These are phyloP conservation scores for Naematelia encephala DNA, from an alignment of 768 basidiomycete genomes.

Conservation along the genomic window DNA sequence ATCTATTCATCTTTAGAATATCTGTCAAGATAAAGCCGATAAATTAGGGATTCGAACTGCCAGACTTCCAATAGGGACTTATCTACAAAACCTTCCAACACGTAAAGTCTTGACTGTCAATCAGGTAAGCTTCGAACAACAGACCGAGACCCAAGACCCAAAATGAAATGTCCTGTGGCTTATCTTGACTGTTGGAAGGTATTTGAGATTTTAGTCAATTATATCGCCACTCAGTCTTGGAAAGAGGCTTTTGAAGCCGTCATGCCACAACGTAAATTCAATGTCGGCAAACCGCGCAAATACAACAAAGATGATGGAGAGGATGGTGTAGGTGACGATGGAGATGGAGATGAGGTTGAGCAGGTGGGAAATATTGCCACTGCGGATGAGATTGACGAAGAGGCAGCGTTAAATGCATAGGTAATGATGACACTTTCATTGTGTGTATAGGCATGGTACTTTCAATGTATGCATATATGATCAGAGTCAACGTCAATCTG, in stretches of 20 bases:
- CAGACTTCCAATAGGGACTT: conserved; percentile 89
- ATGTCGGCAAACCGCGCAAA: not conserved
- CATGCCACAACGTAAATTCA: conserved; percentile 86
- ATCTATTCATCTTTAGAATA: conserved; percentile 58
- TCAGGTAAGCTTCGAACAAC: conserved; percentile 65
- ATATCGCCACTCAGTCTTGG: conserved; percentile 85
- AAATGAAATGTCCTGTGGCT: conserved; percentile 6
- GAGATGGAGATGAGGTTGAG: no score
- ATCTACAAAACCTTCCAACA: conserved; percentile 74
- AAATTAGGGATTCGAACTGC: conserved; percentile 73
- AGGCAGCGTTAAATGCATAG: not conserved
- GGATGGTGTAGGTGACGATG: not conserved
- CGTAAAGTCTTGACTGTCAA: conserved; percentile 97
- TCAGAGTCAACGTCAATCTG: no score
- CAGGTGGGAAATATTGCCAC: no score
- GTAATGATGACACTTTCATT: no score
- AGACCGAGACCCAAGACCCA: no score
- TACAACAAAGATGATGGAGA: not conserved
- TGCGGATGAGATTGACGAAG: no score
- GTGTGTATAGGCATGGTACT: no score
- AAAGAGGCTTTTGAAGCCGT: conserved; percentile 78
- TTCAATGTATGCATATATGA: no score
- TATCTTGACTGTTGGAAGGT: no score
- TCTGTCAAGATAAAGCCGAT: conserved; percentile 83
- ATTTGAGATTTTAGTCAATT: conserved; percentile 85